phyloP scores from a whole-genome alignment of 140 eudicot species.

The Anethum foeniculum region DNA sequence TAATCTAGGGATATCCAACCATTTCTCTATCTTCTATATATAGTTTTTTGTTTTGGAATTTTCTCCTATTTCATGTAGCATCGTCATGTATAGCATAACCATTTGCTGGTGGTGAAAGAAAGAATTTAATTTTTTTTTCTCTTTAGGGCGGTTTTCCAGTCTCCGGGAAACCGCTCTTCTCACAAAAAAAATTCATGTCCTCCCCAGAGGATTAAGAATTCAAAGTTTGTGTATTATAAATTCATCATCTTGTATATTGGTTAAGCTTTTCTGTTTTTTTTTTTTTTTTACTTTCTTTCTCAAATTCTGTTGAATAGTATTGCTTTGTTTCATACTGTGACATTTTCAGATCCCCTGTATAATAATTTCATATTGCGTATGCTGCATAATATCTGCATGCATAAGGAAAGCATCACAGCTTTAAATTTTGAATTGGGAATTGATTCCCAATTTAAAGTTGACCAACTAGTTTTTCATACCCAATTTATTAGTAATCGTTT shows the following conservation, averaged over 20 bases:
- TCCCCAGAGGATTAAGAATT: slow-evolving; percentile 1
- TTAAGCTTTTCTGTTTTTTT: background rate
- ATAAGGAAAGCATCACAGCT: background rate
- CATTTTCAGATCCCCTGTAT: slow-evolving; percentile 15
- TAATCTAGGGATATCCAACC: slow-evolving; percentile 37
- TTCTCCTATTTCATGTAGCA: slow-evolving; percentile 22
- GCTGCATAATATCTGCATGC: slow-evolving; percentile 5
- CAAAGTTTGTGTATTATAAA: slow-evolving; percentile 1
- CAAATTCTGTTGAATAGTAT: slow-evolving; percentile 1
- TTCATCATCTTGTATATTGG: slow-evolving; percentile 10
- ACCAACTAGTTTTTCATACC: background rate
- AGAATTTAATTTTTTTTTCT: background rate
- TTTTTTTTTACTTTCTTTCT: background rate
- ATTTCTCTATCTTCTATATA: background rate
- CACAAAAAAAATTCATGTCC: slow-evolving; percentile 6
- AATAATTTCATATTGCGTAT: background rate
- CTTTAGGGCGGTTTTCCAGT: slow-evolving; percentile 60
- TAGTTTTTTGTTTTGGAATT: background rate
- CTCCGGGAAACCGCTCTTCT: slow-evolving; percentile 48
- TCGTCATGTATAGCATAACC: slow-evolving; percentile 14
- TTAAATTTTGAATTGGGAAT: slow-evolving; percentile 8
- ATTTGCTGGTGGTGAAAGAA: background rate
- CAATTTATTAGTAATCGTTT: slow-evolving; percentile 1
- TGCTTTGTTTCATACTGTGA: slow-evolving; percentile 11
- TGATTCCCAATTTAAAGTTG: slow-evolving; percentile 9